Base-by-base conservation (phyloP, 2,329 filamentous ascomycete genomes). In the Waltergamsia citrina region DNA sequence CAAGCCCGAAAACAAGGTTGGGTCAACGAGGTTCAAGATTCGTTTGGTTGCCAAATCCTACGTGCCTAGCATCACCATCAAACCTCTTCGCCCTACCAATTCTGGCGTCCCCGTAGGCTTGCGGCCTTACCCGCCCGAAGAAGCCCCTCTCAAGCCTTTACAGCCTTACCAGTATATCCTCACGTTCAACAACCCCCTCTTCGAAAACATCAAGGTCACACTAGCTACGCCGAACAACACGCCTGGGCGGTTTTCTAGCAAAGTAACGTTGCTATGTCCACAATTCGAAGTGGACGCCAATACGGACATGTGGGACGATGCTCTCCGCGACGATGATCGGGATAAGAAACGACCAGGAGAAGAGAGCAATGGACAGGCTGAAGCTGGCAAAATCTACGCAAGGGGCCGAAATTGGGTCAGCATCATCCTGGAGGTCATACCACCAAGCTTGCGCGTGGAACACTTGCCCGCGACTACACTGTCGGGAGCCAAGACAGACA, bases 341-440 rank as follows among this genome's bases (percentile, higher is more conserved):
- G 54, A 59, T 52, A 53, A 53, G 52, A 54, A 51, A 43, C 51
- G 49, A 51, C 60, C 48, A 46, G 52, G 52, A 47, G 63, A 60
- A 48, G 62, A 56, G 39, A 45, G 60, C 47, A 51, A 50, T 42
- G 47, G 63, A 33, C 71, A 76, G 32, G 75, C 84, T 12, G 87
- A 94, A 56, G 85, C 85, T 0, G 92, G 90, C 34, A 96, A 96
- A 59, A 79, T 96, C n/a, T 98, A 86, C 84, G 88, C 95, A 42
- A 75, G 81, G 35, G 90, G 88, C 0, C 71, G 88, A 23, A 98
- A 96, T 55, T 95, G 88, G 85, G 92, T 92, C 12, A 92, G 81
- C 43, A 85, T 98, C 9, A 84, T 95, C 15, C 68, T 98, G 18
- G 92, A 98, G 54, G 81, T 98, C 11, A 74, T 95, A 1, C 74